A percentile compares a stretch with the other conserved stretches of the same genome.
phyloP scores from a whole-genome alignment of 345 rosid species.

The Brassica napus region DNA sequence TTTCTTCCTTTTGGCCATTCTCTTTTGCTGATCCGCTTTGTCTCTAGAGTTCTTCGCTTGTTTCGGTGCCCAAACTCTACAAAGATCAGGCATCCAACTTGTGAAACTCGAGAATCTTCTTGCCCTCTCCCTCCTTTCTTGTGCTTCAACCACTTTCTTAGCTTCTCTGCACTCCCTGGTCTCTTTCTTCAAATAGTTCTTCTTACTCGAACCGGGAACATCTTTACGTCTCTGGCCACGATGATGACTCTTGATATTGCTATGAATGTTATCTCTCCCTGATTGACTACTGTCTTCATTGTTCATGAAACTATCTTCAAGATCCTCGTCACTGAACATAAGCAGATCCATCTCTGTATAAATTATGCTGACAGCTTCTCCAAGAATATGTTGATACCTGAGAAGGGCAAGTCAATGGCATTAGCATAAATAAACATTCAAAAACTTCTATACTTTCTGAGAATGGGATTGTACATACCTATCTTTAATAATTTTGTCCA shows the following conservation, averaged over 20 bases:
- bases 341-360: constrained; percentile 76
- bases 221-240: constrained; percentile 24
- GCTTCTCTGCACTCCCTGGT: constrained; percentile 38
- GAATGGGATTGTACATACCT: constrained; percentile 48
- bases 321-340: constrained; percentile 64
- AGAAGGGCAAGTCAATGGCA: constrained; percentile 21
- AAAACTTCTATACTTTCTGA: not conserved
- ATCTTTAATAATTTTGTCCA: constrained; percentile 62
- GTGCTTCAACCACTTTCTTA: constrained; percentile 59
- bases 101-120: constrained; percentile 74
- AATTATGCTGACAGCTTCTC: constrained; percentile 61
- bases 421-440: not conserved
- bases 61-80: constrained; percentile 92
- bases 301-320: constrained; percentile 52
- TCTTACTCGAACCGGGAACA: constrained; percentile 41
- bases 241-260: constrained; percentile 42
- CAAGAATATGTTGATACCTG: constrained; percentile 68
- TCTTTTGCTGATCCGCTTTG: constrained; percentile 38
- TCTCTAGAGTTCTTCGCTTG: constrained; percentile 42
- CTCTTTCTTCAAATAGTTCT: constrained; percentile 31
- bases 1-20: constrained; percentile 57
- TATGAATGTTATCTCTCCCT: constrained; percentile 44
- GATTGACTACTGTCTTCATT: constrained; percentile 74
- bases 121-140: constrained; percentile 75
- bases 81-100: constrained; percentile 85